Percentiles rank a stretch among this genome's conserved stretches.
Conservation (phyloP, 345 rosid genomes). For the Litchi chinensis region DNA sequence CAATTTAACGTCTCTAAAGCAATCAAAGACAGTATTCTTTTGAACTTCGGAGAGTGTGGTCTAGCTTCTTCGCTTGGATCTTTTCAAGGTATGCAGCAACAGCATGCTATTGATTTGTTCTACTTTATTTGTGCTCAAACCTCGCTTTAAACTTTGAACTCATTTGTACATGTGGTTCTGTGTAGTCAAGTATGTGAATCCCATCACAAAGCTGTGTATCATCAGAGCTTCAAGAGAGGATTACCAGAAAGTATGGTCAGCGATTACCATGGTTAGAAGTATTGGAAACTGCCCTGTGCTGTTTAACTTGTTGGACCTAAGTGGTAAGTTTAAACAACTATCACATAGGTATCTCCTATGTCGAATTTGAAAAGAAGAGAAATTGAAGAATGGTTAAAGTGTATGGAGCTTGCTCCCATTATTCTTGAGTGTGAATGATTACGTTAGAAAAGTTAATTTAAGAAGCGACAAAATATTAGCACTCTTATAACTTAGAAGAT, state of each 20-base stretch:
- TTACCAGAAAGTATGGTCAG: constrained; percentile 72
- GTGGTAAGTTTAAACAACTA: constrained; percentile 46
- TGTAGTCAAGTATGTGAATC: constrained; percentile 76
- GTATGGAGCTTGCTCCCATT: neutral
- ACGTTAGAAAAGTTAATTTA: neutral
- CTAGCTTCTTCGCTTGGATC: constrained; percentile 70
- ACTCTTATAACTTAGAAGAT: neutral
- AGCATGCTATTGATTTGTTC: neutral
- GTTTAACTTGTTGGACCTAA: constrained; percentile 67
- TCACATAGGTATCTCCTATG: neutral
- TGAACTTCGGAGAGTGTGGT: constrained; percentile 82
- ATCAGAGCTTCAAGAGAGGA: constrained; percentile 77
- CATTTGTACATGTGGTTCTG: neutral
- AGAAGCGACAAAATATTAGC: neutral
- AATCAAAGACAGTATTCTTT: constrained; percentile 62
- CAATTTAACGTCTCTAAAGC: constrained; percentile 59
- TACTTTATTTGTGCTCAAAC: neutral
- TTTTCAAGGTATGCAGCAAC: constrained; percentile 44
- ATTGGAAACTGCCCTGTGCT: constrained; percentile 65
- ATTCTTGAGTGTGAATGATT: neutral
- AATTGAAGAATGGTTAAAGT: neutral
- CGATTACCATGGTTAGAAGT: constrained; percentile 67
- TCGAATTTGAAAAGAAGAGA: neutral
- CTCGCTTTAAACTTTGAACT: neutral
- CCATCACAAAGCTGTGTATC: constrained; percentile 66